Percentiles rank a stretch among this genome's conserved stretches.
Conservation (phyloP, 2,329 filamentous ascomycete species). For the Phyllosticta paracitricarpa region DNA sequence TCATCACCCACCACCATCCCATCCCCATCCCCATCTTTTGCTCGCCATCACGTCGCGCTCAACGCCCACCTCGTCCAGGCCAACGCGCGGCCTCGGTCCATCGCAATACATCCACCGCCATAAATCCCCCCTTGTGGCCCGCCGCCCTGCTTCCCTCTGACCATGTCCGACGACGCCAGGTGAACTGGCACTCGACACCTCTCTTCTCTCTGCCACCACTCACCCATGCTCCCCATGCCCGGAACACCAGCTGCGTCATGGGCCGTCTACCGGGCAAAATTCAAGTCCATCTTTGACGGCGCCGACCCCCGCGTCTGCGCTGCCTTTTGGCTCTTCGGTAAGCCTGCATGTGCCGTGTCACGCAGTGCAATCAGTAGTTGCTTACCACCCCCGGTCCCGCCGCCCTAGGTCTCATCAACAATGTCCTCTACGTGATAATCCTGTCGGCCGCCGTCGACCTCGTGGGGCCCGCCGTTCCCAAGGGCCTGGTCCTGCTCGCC, state of each 20-base stretch:
- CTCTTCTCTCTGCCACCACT: background rate
- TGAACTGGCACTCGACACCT: conserved; percentile 6
- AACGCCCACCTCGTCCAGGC: background rate
- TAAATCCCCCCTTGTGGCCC: background rate
- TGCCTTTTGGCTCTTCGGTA: conserved; percentile 94
- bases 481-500: conserved; percentile 84
- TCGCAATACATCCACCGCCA: background rate
- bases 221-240: conserved; percentile 41
- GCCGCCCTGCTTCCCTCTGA: background rate
- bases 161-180: background rate
- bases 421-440: conserved; percentile 95
- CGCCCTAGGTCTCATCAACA: conserved; percentile 72
- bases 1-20: background rate
- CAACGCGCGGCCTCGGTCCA: conserved; percentile 4
- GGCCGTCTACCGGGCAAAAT: conserved; percentile 59
- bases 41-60: background rate
- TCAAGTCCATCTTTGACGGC: conserved; percentile 54
- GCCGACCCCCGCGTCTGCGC: conserved; percentile 61
- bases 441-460: conserved; percentile 92
- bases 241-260: conserved; percentile 56
- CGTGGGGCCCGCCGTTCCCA: conserved; percentile 75
- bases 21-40: no score
- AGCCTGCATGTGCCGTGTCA: conserved; percentile 2
- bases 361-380: background rate
- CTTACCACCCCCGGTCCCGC: conserved; percentile 7